Percentiles rank a stretch among this genome's conserved stretches.
Conservation (phyloP, 2,329 filamentous ascomycete genomes). For the Fusarium sp. region DNA sequence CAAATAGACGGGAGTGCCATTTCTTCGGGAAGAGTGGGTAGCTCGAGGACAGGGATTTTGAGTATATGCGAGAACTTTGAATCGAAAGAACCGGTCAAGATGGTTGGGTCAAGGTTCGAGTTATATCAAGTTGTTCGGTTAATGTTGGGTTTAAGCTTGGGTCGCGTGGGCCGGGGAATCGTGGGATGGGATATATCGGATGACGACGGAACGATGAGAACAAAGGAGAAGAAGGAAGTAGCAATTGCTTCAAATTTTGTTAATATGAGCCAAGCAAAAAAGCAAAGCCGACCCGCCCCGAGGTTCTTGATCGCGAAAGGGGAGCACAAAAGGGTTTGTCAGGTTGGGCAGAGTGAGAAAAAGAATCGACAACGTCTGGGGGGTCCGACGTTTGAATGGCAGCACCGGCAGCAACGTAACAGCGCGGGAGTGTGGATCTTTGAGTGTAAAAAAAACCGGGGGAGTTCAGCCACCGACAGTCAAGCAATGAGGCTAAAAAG, state of each 20-base stretch:
- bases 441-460: slow-evolving; percentile 5
- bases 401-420: neutral
- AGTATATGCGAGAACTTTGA: neutral
- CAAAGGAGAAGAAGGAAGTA: neutral
- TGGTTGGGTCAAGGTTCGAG: neutral
- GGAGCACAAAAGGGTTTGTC: neutral
- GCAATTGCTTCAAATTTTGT: neutral
- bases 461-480: slow-evolving; percentile 31
- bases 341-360: neutral
- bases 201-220: neutral
- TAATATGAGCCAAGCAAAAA: slow-evolving; percentile 9
- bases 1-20: slow-evolving; percentile 36
- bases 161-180: neutral
- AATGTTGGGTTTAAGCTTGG: neutral
- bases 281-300: slow-evolving; percentile 5
- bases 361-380: slow-evolving; percentile 4
- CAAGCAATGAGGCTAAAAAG: slow-evolving; percentile 24
- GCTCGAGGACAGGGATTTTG: neutral
- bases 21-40: slow-evolving; percentile 23
- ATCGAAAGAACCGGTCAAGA: neutral
- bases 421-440: slow-evolving; percentile 20
- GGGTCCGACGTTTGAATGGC: neutral
- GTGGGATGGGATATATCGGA: neutral
- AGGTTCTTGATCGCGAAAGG: slow-evolving; percentile 12
- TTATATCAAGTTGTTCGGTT: neutral